Base-by-base conservation (phyloP, 495 filamentous ascomycete species). In the Aspergillus funiculosus region DNA sequence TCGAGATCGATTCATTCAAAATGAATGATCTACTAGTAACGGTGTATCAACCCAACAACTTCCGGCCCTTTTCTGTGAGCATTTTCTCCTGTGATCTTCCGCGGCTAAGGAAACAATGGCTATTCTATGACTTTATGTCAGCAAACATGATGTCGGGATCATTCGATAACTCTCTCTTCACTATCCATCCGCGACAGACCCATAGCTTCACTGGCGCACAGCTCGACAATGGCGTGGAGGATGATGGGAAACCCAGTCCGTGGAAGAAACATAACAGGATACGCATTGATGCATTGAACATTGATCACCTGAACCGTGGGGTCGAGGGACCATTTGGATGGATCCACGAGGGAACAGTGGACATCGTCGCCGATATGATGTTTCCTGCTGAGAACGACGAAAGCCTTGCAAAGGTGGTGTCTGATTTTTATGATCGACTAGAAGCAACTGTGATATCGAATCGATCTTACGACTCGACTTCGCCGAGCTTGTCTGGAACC, bases 141-240 rank as follows among this genome's bases (percentile, higher is more conserved):
- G 94, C 92, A 27, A 95, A 87, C 51, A 88, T 89, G 62, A 92
- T 96, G 84, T 94, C 88, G 9, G 92, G 92, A 10, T 91, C 89
- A 5, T 95, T 86, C 52, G 92, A 98, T 54, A 87, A 94, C 29
- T 96, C 94, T 1, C 71, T 97, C 1, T 98, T 98, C 64, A 97
- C 89, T 0, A 95, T 98, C 40, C 92, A 98, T 63, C 92, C 92
- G 15, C 81, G 87, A 10, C 92, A 98, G 61, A 81, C 82, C 14
- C 89, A 97, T 58, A 71, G 76, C 39, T 76, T 78, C 38, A 79
- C 76, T 4, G 83, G 83, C 10, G 66, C 69, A 3, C 71, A 72
- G 30, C 59, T 77, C n/a, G 65, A 64, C 15, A 62, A 77, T 28
- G 79, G 74, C 0, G 61, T 68, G 5, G 74, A 80, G 22, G 69